Conservation (phyloP, 257 asterid genomes). For the Solanum peruvianum region DNA sequence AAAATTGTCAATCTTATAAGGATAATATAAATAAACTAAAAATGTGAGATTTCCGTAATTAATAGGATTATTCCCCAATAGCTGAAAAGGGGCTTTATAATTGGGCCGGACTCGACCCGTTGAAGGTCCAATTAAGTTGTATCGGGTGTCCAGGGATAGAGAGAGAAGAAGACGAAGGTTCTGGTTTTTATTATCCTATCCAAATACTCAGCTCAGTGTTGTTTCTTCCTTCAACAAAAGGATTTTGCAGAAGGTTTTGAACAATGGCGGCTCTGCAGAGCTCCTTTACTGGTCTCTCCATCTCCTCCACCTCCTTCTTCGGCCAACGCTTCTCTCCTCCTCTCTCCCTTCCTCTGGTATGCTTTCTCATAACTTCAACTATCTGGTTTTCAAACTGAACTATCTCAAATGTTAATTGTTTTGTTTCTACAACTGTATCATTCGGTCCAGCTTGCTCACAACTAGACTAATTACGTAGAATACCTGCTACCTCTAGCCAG, state of each 20-base stretch:
- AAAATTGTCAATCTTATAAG: too few species aligned
- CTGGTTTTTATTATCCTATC: background rate
- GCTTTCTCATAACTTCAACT: background rate
- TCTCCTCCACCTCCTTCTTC: slow-evolving; percentile 54
- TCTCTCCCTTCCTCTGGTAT: slow-evolving; percentile 39
- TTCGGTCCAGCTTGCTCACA: background rate
- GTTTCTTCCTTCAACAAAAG: background rate
- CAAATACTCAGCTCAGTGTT: background rate
- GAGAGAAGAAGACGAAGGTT: background rate
- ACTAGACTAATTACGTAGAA: background rate
- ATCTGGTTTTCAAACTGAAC: background rate
- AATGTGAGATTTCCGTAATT: too few species aligned
- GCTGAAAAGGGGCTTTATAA: background rate
- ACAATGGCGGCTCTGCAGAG: slow-evolving; percentile 60
- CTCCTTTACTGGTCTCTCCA: slow-evolving; percentile 57
- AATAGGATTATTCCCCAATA: background rate
- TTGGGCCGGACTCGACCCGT: background rate
- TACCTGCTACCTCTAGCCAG: background rate
- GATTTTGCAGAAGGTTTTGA: background rate
- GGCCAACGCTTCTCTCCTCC: slow-evolving; percentile 59
- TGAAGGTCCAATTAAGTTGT: background rate
- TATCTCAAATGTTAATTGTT: background rate
- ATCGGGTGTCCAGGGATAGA: background rate
- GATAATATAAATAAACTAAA: too few species aligned
- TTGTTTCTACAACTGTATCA: background rate